Evolutionary conservation across 2,329 filamentous ascomycete species (phyloP).

Genomic region (Hysterium pulicare): DNA sequence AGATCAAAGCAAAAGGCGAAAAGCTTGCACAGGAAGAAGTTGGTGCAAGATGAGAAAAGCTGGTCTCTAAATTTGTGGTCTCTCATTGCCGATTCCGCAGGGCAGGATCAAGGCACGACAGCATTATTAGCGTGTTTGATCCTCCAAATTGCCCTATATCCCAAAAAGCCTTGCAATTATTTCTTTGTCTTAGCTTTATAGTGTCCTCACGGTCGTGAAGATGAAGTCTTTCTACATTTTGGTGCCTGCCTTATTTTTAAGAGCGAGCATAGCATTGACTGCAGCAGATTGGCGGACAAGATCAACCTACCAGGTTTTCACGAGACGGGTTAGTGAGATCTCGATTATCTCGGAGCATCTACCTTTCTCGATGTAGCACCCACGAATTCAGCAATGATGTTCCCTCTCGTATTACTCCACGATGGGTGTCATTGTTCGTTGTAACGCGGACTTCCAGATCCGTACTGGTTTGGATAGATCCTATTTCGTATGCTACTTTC

Average conservation of each 20-base stretch:
- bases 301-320: constrained; percentile 40
- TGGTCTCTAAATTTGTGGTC: no score
- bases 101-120: neutral
- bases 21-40: no score
- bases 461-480: no score
- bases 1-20: no score
- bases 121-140: neutral
- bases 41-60: no score
- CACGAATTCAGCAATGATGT: neutral
- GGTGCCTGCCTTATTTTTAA: neutral
- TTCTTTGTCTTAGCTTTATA: neutral
- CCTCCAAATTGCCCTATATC: neutral
- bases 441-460: no score
- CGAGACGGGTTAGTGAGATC: constrained; percentile 29
- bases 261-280: constrained; percentile 15
- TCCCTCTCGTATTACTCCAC: no score
- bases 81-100: neutral
- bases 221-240: neutral
- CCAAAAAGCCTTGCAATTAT: neutral
- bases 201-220: neutral
- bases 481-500: no score
- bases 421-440: no score
- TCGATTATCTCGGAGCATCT: no score
- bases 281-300: constrained; percentile 32
- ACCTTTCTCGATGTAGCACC: no score